Evolutionary conservation across 2,329 filamentous ascomycete genomes (phyloP).

Genomic region (Aaosphaeria arxii): DNA sequence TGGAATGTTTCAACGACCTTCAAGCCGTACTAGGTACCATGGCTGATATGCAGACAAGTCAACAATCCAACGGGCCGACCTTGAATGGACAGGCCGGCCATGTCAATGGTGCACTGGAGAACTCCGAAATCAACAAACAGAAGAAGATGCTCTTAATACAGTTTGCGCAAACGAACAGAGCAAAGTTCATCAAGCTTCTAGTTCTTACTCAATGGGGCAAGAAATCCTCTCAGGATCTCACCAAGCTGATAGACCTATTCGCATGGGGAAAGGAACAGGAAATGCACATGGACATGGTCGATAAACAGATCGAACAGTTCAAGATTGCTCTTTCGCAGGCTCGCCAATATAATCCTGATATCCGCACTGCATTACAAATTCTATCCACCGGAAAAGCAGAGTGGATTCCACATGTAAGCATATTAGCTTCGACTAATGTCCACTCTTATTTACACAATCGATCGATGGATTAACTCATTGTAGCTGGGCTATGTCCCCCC

Average conservation of each 20-base stretch:
- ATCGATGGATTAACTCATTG: background rate
- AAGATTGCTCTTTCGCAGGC: constrained; percentile 70
- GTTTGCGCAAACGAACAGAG: constrained; percentile 75
- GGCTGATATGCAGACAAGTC: constrained; percentile 61
- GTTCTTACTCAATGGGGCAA: constrained; percentile 88
- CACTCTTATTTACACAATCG: background rate
- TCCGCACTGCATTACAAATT: constrained; percentile 84
- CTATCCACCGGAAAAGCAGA: constrained; percentile 73
- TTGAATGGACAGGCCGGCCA: constrained; percentile 37
- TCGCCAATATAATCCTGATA: constrained; percentile 82
- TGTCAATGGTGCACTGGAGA: constrained; percentile 20
- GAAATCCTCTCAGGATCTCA: constrained; percentile 64
- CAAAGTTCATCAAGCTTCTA: constrained; percentile 88
- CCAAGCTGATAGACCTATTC: constrained; percentile 84
- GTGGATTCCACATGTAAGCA: constrained; percentile 74
- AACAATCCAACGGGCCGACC: constrained; percentile 48
- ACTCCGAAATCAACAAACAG: constrained; percentile 23
- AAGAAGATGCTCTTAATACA: constrained; percentile 76
- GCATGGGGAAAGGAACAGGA: constrained; percentile 58
- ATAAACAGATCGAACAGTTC: constrained; percentile 63
- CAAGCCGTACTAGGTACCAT: constrained; percentile 67
- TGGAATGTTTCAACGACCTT: constrained; percentile 78
- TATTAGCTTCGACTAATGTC: background rate
- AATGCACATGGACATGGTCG: constrained; percentile 37
- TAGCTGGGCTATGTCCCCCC: constrained; percentile 75